Evolutionary conservation across 352 stramenopile genomes (phyloP).

Genomic region (Phytophthora fragariaefolia): DNA sequence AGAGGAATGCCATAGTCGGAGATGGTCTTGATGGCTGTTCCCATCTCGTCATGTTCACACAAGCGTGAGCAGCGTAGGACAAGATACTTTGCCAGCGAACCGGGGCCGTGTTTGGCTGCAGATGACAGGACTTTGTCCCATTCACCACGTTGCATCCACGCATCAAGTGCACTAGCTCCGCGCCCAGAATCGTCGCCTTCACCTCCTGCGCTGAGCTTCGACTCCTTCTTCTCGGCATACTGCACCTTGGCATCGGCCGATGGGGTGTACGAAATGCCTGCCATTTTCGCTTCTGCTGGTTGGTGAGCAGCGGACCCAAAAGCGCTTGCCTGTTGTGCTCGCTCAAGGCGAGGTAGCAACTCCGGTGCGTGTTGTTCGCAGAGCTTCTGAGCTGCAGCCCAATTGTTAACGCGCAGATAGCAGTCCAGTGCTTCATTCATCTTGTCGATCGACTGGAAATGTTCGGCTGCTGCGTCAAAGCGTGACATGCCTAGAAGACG

Average conservation of each 20-base stretch:
- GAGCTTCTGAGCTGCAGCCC: constrained; percentile 71
- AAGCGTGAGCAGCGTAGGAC: constrained; percentile 74
- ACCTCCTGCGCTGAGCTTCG: constrained; percentile 46
- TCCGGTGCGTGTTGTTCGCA: constrained; percentile 84
- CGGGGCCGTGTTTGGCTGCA: constrained; percentile 75
- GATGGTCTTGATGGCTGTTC: constrained; percentile 82
- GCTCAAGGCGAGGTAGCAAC: constrained; percentile 79
- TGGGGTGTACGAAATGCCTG: constrained; percentile 55
- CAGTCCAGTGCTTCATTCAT: constrained; percentile 93
- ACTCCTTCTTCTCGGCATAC: constrained; percentile 57
- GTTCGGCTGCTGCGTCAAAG: constrained; percentile 87
- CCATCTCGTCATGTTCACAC: constrained; percentile 74
- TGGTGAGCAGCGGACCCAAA: constrained; percentile 63
- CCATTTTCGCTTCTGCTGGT: constrained; percentile 59
- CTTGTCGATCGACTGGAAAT: constrained; percentile 91
- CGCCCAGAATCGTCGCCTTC: constrained; percentile 50
- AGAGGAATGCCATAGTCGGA: constrained; percentile 82
- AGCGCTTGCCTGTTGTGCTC: constrained; percentile 81
- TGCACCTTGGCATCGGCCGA: constrained; percentile 61
- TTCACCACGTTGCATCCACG: constrained; percentile 93
- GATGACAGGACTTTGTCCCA: constrained; percentile 94
- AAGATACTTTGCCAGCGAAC: constrained; percentile 89
- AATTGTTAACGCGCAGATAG: constrained; percentile 84
- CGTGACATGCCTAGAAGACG: constrained; percentile 83
- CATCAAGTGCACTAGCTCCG: constrained; percentile 79